Conservation (phyloP, 2,329 filamentous ascomycete genomes). For the Grosmannia huntii region DNA sequence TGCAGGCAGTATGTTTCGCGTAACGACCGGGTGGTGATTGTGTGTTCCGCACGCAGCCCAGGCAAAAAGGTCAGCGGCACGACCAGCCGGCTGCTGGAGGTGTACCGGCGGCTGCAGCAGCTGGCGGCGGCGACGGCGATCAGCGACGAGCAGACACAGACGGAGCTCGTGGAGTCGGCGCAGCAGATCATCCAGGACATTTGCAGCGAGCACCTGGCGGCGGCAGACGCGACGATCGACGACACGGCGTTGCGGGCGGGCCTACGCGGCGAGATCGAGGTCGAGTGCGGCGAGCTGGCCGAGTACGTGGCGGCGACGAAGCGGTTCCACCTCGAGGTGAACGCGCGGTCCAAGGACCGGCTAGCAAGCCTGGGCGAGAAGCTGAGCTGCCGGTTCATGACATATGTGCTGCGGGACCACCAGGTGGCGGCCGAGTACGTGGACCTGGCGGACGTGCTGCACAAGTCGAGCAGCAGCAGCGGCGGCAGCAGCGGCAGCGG, state of each 20-base stretch:
- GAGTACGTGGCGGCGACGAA: slow-evolving; percentile 57
- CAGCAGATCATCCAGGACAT: slow-evolving; percentile 68
- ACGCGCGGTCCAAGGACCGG: slow-evolving; percentile 67
- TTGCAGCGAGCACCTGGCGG: slow-evolving; percentile 65
- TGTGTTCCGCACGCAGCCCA: slow-evolving; percentile 90
- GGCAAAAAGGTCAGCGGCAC: slow-evolving; percentile 92
- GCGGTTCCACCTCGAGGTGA: slow-evolving; percentile 61
- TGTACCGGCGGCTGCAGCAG: slow-evolving; percentile 43
- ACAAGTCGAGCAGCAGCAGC: slow-evolving; percentile 3
- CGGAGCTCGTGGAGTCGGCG: slow-evolving; percentile 48
- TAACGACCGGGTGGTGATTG: slow-evolving; percentile 69
- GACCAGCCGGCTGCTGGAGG: slow-evolving; percentile 67
- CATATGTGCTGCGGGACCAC: slow-evolving; percentile 66
- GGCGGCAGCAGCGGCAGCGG: background rate
- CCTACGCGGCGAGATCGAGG: slow-evolving; percentile 55
- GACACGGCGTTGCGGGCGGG: slow-evolving; percentile 41
- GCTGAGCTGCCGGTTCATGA: slow-evolving; percentile 85
- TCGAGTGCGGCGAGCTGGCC: slow-evolving; percentile 67
- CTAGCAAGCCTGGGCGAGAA: slow-evolving; percentile 95
- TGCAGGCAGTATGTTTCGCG: slow-evolving; percentile 9
- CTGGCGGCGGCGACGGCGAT: slow-evolving; percentile 33
- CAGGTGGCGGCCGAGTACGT: slow-evolving; percentile 81
- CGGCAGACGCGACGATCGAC: slow-evolving; percentile 51
- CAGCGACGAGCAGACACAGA: slow-evolving; percentile 38
- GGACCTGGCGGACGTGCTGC: slow-evolving; percentile 52